These are phyloP conservation scores for Torulaspora quercuum DNA, from an alignment of 805 yeast species.

Conservation along the genomic window DNA sequence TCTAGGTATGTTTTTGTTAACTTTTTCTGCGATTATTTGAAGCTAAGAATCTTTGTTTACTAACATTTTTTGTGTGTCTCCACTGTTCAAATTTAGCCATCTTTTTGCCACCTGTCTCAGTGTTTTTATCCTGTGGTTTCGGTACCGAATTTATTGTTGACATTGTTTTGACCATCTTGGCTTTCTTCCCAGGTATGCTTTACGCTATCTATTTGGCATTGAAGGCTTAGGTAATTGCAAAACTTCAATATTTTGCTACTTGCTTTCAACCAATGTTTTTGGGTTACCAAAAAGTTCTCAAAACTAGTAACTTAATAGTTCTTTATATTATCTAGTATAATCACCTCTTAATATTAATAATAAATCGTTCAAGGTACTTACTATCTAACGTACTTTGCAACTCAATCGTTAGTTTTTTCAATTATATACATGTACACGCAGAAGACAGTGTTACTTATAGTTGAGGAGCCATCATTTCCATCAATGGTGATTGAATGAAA, in stretches of 20 bases:
- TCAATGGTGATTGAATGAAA: slow-evolving; percentile 71
- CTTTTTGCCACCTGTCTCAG: slow-evolving; percentile 73
- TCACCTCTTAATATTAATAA: no score
- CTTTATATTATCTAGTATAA: background rate
- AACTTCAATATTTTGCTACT: no score
- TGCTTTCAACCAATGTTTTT: no score
- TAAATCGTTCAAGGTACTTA: no score
- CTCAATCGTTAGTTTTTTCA: no score
- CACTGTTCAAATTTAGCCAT: slow-evolving; percentile 52
- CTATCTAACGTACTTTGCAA: no score
- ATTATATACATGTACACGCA: slow-evolving; percentile 3
- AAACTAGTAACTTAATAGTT: slow-evolving; percentile 2
- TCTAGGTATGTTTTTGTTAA: slow-evolving; percentile 36
- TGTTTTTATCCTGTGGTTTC: slow-evolving; percentile 64
- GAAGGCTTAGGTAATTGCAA: slow-evolving; percentile 18
- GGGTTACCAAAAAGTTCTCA: background rate
- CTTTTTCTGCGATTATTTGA: no score
- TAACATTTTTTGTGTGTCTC: slow-evolving; percentile 4
- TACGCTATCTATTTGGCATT: slow-evolving; percentile 66
- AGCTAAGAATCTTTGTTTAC: slow-evolving; percentile 4
- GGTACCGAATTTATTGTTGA: slow-evolving; percentile 63
- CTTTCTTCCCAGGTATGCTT: slow-evolving; percentile 73
- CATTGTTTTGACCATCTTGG: slow-evolving; percentile 45
- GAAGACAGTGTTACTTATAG: slow-evolving; percentile 28
- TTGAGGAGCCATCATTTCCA: slow-evolving; percentile 82